These are phyloP conservation scores for Ceratobasidium papillatum DNA, from an alignment of 1,284 basidiomycete species.

Conservation along the genomic window DNA sequence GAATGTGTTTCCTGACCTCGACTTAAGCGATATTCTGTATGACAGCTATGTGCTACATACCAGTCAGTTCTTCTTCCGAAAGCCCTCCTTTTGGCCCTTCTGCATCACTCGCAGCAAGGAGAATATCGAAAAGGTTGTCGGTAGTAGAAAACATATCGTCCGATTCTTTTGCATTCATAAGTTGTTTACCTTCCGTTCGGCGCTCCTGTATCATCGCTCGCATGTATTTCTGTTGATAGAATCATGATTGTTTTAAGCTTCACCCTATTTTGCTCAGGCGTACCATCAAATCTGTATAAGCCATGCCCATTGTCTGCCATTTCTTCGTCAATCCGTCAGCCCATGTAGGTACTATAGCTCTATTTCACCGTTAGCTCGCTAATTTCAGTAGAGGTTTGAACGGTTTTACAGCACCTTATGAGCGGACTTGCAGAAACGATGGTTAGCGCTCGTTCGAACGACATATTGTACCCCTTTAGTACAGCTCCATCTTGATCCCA, in stretches of 20 bases:
- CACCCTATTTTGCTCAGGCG: background rate
- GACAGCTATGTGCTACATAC: background rate
- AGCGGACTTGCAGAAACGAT: background rate
- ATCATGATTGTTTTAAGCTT: background rate
- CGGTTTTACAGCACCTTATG: background rate
- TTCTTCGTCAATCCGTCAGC: background rate
- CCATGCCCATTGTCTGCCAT: background rate
- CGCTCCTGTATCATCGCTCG: background rate
- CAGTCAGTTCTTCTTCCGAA: slow-evolving; percentile 13
- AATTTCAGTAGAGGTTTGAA: background rate
- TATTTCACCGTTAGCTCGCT: background rate
- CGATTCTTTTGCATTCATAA: background rate
- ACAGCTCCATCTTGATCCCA: background rate
- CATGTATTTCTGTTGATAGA: background rate
- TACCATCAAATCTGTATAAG: background rate
- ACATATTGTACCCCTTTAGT: slow-evolving; percentile 1
- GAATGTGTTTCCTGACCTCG: background rate
- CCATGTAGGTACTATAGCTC: slow-evolving; percentile 10
- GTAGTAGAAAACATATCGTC: background rate
- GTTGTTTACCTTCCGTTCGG: background rate
- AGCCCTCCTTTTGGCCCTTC: background rate
- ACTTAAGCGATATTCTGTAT: background rate
- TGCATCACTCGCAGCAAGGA: background rate
- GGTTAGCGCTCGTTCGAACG: background rate
- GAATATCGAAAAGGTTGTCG: slow-evolving; percentile 11